These are phyloP conservation scores for Phytophthora ramorum DNA, from an alignment of 352 stramenopile species.

Conservation along the genomic window DNA sequence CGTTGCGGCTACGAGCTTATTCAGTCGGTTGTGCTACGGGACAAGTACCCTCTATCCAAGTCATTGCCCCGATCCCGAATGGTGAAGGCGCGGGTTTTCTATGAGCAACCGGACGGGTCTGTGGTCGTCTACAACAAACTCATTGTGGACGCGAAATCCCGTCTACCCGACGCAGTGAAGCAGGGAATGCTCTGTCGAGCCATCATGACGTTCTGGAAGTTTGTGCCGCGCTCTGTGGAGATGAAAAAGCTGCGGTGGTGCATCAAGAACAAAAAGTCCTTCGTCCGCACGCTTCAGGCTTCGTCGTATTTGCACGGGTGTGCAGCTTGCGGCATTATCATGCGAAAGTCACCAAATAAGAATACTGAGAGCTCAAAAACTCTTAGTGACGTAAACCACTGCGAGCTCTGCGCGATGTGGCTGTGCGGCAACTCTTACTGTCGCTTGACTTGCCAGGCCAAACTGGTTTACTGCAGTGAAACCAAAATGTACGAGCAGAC, in stretches of 20 bases:
- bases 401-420: slow-evolving; percentile 7
- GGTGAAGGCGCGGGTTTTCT: slow-evolving; percentile 30
- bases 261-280: slow-evolving; percentile 10
- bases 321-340: slow-evolving; percentile 3
- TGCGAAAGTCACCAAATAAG: neutral
- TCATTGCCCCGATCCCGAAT: slow-evolving; percentile 17
- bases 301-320: neutral
- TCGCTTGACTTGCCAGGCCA: slow-evolving; percentile 1
- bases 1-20: slow-evolving; percentile 32
- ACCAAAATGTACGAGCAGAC: slow-evolving; percentile 11
- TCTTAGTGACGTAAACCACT: neutral
- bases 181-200: slow-evolving; percentile 23
- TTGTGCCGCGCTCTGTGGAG: slow-evolving; percentile 21
- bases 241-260: slow-evolving; percentile 14
- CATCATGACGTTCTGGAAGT: slow-evolving; percentile 28
- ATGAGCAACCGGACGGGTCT: slow-evolving; percentile 18
- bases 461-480: slow-evolving; percentile 6
- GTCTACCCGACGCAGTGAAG: slow-evolving; percentile 25
- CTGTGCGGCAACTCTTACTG: slow-evolving; percentile 6
- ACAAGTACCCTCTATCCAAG: neutral
- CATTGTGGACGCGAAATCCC: slow-evolving; percentile 30
- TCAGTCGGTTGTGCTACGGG: slow-evolving; percentile 25
- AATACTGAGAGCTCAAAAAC: neutral
- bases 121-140: slow-evolving; percentile 34
- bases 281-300: neutral